These are phyloP conservation scores for Corinectria fuckeliana DNA, from an alignment of 2,329 filamentous ascomycete genomes.

Conservation along the genomic window DNA sequence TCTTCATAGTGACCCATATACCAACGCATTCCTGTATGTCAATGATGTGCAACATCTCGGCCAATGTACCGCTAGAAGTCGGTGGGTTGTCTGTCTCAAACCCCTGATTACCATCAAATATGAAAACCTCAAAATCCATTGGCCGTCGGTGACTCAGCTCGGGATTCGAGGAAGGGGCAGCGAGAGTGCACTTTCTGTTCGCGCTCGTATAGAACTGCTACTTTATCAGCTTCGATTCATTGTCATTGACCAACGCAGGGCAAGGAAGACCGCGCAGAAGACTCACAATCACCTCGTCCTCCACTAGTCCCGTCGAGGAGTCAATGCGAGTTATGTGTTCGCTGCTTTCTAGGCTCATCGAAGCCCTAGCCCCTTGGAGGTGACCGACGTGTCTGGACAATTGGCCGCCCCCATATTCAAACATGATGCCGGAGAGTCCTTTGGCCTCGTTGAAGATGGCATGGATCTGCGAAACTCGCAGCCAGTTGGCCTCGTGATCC, in stretches of 20 bases:
- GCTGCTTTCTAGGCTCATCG: not conserved
- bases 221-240: not conserved
- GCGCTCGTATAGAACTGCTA: not conserved
- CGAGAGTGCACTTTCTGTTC: not conserved
- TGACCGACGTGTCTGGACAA: not conserved
- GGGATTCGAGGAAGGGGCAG: not conserved
- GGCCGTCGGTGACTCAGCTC: too few relatives aligned
- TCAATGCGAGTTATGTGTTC: not conserved
- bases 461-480: not conserved
- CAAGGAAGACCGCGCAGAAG: not conserved
- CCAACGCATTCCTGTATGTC: not conserved
- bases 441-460: not conserved
- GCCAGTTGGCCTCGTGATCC: not conserved
- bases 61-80: not conserved
- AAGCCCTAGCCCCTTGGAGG: not conserved
- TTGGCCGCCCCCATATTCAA: not conserved
- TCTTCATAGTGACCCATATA: constrained; percentile 2
- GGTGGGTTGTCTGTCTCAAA: not conserved
- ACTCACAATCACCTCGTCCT: constrained; percentile 1
- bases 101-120: not conserved
- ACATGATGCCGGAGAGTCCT: not conserved
- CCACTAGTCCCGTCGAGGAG: not conserved
- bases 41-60: not conserved
- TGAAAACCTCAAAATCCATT: not conserved
- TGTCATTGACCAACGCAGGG: not conserved